Conservation (phyloP, 352 stramenopile genomes). For the Pythium graminicola region DNA sequence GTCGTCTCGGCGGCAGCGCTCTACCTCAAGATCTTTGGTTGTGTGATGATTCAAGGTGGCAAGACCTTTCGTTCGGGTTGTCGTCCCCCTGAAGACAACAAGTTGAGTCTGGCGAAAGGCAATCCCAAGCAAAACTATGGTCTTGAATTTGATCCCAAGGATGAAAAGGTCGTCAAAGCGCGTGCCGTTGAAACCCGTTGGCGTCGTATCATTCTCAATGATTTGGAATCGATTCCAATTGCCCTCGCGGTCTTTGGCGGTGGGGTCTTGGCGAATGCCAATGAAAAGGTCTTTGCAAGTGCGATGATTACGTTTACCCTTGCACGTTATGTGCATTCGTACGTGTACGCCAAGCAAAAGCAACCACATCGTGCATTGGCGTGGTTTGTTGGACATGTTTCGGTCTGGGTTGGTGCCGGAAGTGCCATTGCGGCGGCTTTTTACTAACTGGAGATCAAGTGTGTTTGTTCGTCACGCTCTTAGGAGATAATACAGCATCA, state of each 20-base stretch:
- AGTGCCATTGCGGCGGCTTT: not conserved
- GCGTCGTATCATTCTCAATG: constrained; percentile 46
- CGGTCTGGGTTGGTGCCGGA: not conserved
- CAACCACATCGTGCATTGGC: constrained; percentile 33
- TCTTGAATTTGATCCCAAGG: constrained; percentile 15
- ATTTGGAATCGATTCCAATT: constrained; percentile 47
- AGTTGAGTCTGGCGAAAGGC: constrained; percentile 7
- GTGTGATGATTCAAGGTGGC: constrained; percentile 22
- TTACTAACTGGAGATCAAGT: no score
- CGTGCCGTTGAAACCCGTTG: constrained; percentile 30
- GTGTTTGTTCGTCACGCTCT: no score
- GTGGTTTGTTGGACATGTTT: constrained; percentile 20
- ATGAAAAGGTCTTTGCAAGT: constrained; percentile 12
- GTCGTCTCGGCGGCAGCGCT: constrained; percentile 1
- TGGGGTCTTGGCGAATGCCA: constrained; percentile 23
- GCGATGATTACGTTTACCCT: constrained; percentile 34
- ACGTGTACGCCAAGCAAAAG: constrained; percentile 34
- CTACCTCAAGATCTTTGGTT: constrained; percentile 23
- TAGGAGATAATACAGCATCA: no score
- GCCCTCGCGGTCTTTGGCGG: constrained; percentile 34
- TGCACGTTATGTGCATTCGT: constrained; percentile 32
- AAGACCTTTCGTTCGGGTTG: constrained; percentile 28
- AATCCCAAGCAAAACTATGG: constrained; percentile 34
- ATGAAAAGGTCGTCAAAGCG: constrained; percentile 27
- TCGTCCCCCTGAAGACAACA: constrained; percentile 29